phyloP scores from a whole-genome alignment of 148 eudicot genomes.

The Persicaria maculosa region DNA sequence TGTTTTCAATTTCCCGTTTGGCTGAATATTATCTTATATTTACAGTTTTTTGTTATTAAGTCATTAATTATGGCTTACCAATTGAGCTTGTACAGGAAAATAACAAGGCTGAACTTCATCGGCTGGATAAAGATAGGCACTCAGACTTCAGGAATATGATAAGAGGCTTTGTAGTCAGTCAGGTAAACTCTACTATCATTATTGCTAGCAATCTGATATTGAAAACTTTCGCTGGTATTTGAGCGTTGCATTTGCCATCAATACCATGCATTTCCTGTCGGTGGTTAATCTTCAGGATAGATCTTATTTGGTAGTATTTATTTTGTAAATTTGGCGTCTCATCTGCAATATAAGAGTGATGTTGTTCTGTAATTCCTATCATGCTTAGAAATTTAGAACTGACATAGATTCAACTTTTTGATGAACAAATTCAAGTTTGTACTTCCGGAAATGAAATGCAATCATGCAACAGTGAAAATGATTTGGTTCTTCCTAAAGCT shows the following conservation, averaged over 20 bases:
- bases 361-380: no score
- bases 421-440: not conserved
- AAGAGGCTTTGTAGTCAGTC: constrained; percentile 87
- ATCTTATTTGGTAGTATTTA: not conserved
- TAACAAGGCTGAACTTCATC: constrained; percentile 76
- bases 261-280: not conserved
- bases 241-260: no score
- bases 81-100: constrained; percentile 54
- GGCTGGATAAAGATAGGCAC: constrained; percentile 69
- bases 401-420: not conserved
- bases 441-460: not conserved
- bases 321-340: not conserved
- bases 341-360: not conserved
- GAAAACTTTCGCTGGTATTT: not conserved
- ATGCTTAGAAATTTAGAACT: no score
- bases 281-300: not conserved
- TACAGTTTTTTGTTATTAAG: not conserved
- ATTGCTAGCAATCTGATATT: not conserved
- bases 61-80: not conserved
- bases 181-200: constrained; percentile 38
- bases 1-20: not conserved
- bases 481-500: not conserved
- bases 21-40: not conserved
- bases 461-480: not conserved
- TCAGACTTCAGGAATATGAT: constrained; percentile 84